Conservation (phyloP, 805 yeast genomes). For the Zygosaccharomyces kombuchaensis region DNA sequence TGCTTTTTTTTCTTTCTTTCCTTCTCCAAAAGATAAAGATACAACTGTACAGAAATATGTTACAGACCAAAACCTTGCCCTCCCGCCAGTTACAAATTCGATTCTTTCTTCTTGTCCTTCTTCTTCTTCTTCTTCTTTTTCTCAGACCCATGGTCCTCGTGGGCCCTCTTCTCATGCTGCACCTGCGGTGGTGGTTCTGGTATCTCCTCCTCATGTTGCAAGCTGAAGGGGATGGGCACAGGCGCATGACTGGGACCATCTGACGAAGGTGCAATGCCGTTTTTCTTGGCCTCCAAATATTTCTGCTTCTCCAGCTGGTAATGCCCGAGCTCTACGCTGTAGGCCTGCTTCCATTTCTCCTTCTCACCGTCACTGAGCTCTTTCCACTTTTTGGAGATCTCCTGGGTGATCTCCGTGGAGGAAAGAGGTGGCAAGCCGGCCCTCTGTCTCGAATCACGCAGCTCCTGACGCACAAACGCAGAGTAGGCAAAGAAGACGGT, state of each 20-base stretch:
- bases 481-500: conserved; percentile 81
- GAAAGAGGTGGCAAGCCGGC: conserved; percentile 59
- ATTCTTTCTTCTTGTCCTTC: conserved; percentile 48
- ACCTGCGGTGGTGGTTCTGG: conserved; percentile 12
- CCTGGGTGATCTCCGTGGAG: conserved; percentile 73
- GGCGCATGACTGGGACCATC: conserved; percentile 39
- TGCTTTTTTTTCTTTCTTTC: too few relatives aligned
- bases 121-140: conserved; percentile 48
- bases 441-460: conserved; percentile 62
- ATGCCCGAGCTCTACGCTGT: conserved; percentile 40
- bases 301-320: conserved; percentile 45
- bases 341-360: conserved; percentile 62
- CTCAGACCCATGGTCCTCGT: conserved; percentile 34
- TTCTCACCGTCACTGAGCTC: conserved; percentile 65
- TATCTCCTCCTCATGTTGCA: conserved; percentile 24
- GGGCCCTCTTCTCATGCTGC: conserved; percentile 36
- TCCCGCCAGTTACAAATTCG: neutral
- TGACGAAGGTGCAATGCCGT: conserved; percentile 31
- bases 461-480: conserved; percentile 63
- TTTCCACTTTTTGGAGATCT: conserved; percentile 77
- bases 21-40: too few relatives aligned
- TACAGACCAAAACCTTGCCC: too few relatives aligned
- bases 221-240: conserved; percentile 37
- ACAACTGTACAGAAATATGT: too few relatives aligned
- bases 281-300: conserved; percentile 45